Evolutionary conservation across 345 rosid species (phyloP).

Genomic region (Pugionium cornutum): DNA sequence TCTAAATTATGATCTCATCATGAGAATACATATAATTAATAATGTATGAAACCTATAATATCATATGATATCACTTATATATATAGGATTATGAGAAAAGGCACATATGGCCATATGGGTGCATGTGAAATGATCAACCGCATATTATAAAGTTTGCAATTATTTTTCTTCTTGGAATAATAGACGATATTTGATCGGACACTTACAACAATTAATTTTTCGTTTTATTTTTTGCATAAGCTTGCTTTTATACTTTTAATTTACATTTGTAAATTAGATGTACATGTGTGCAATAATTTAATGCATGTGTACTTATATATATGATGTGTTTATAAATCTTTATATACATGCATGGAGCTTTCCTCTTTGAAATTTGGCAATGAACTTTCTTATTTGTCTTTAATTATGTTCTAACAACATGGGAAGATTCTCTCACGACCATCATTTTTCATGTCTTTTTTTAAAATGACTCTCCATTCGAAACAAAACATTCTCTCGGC

Average conservation of each 20-base stretch:
- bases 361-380: conserved; percentile 28
- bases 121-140: conserved; percentile 37
- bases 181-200: conserved; percentile 14
- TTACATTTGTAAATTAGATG: no score
- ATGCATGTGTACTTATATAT: not conserved
- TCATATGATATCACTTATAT: not conserved
- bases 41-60: conserved; percentile 10
- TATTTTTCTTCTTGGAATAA: conserved; percentile 11
- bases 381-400: conserved; percentile 21
- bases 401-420: conserved; percentile 25
- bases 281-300: conserved; percentile 20
- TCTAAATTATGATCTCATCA: conserved; percentile 29
- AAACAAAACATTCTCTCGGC: conserved; percentile 28
- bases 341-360: not conserved
- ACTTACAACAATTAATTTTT: not conserved
- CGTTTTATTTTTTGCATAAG: no score
- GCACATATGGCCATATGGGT: conserved; percentile 38
- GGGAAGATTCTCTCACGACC: conserved; percentile 38
- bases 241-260: no score
- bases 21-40: conserved; percentile 1
- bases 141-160: conserved; percentile 29
- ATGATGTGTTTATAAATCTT: not conserved
- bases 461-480: not conserved
- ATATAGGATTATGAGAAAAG: not conserved
- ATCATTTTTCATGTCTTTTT: not conserved